Evolutionary conservation across 805 yeast species (phyloP), one percentile per base, ranked within the genome.

Genomic region (Ogataea nonfermentans): DNA sequence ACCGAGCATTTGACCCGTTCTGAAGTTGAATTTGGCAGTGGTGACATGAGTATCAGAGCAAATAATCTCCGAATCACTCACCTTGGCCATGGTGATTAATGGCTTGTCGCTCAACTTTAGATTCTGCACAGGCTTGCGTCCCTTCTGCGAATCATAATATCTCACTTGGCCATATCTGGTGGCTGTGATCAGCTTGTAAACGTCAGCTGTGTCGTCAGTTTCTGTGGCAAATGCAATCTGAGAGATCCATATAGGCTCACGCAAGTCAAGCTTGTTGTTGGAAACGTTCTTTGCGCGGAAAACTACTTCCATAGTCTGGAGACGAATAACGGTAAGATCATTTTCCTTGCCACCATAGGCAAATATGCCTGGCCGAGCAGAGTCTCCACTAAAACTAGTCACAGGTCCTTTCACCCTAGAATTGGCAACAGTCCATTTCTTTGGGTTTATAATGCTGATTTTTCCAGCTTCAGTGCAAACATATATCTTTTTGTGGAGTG

Each of bases 281-380:
- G 82, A 78, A n/a, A 88, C 95, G 59, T 88, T 88, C 56, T 84
- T 84, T 2, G 84, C 95, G 48, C 74, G 70, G 72, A 84, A 90
- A 4, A 83, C 41, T 4, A 59, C 48, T 15, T 61, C 55, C 45
- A 62, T 51, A 32, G 55, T 39, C 12, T 47, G 44, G 15, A 77
- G 45, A 29, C 65, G 49, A 32, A 74, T 58, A 14, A 81, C 62
- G 36, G 74, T 75, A 4, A 85, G 63, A 57, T 86, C 90, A 43
- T 79, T 79, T 51, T 89, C 95, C 55, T 86, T 78, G 20, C 98
- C 99, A 24, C 97, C 97, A 53, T 68, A 76, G 1, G 93, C 95
- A 61, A 84, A 78, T 2, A 79, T 59, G 15, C 76, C 74, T 6
- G 59, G 57, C 14, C 67, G 70, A 11, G 59, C 53, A 3, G 79